Base-by-base conservation (phyloP, 169 alveolate genomes). In the Theileria equi region DNA sequence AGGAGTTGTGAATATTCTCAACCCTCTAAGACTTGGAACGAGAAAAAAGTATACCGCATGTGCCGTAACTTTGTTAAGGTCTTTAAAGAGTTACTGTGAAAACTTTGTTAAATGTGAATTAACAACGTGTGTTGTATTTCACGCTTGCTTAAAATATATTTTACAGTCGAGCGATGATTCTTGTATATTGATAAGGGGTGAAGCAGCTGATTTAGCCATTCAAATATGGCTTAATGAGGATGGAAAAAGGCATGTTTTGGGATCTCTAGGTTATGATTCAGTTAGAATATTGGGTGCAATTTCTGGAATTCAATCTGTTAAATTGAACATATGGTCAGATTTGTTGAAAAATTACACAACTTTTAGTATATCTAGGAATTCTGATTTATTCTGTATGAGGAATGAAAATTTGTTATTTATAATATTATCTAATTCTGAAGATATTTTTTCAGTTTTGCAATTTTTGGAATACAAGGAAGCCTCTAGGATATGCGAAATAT, bases 271-370 rank as follows among this genome's bases (percentile, higher is more conserved):
- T 17, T 66, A 74, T 36, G 84, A 74, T n/a, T 25, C 73, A 1
- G 36, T 74, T 3, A 50, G 74, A 61, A 53, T 53, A 10, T 64
- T 74, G 1, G 84, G 80, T 13, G 38, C 61, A 34, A 40, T 74
- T 6, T 74, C 84, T 3, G 84, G 84, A 8, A 65, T 74, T 19
- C 84, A 74, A 73, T 48, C 84, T n/a, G 65, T 74, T 40, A 74
- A 74, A 61, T 54, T 64, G 28, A 74, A 74, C 57, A 74, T 74
- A 41, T 74, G 84, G 84, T 63, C 84, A 17, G 65, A 74, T 31
- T 36, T 74, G 34, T 66, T 74, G 21, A 19, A 64, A 7, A 28
- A 35, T n/a, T 65, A 58, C 23, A 10, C 60, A 2, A 1, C 36
- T 1, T 67, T 16, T 17, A 43, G 44, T 13, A 36, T 19, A 1